Conservation (phyloP, 2,329 filamentous ascomycete genomes). For the Aureobasidium sp. region DNA sequence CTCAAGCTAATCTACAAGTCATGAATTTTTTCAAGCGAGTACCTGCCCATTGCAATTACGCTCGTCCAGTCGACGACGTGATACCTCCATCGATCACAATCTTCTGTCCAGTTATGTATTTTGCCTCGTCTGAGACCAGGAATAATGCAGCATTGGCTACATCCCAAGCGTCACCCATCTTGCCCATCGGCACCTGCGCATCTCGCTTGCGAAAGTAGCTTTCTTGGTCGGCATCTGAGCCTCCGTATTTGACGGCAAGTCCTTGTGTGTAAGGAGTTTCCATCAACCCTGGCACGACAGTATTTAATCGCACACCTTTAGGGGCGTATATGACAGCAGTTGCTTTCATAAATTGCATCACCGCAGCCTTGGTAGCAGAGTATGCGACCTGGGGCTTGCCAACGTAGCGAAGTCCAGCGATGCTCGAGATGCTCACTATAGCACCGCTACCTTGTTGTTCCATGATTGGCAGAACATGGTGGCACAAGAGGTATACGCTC, state of each 20-base stretch:
- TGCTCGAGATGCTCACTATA: neutral
- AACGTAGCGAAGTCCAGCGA: neutral
- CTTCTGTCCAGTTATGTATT: conserved; percentile 13
- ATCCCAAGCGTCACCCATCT: neutral
- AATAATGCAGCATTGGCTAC: conserved; percentile 9
- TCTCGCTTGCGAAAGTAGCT: neutral
- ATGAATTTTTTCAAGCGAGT: too few relatives aligned
- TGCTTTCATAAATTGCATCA: neutral
- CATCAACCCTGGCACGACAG: neutral
- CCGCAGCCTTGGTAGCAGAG: neutral
- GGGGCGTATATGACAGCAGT: neutral
- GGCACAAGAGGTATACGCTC: neutral
- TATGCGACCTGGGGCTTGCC: neutral
- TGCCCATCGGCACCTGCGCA: neutral
- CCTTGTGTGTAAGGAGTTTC: neutral
- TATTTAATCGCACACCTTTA: neutral
- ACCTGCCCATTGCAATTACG: neutral
- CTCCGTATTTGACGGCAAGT: neutral
- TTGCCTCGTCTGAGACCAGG: conserved; percentile 12
- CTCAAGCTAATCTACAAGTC: too few relatives aligned
- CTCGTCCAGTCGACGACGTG: neutral
- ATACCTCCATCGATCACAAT: conserved; percentile 14
- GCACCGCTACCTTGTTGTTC: neutral
- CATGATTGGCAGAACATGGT: neutral
- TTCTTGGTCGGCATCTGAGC: neutral